Evolutionary conservation across 345 rosid genomes (phyloP), one percentile per base, ranked within the genome.

Genomic region (Pseudoturritis turrita): DNA sequence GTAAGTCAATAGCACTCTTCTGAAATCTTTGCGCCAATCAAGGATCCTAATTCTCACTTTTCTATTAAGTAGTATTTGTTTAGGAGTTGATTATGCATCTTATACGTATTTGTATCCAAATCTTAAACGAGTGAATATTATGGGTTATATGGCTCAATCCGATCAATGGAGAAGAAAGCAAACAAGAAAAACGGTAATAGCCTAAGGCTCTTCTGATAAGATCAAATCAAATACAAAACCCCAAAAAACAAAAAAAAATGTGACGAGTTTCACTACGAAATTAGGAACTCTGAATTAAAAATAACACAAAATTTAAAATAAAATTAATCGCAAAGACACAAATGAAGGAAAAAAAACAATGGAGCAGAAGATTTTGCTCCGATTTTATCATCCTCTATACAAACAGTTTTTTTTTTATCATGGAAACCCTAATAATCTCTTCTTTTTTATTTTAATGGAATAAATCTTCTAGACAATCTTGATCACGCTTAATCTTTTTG

Each of bases 311-410:
- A 55, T 33, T 31, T n/a, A 39, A 60, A 73, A 56, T 73, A 65
- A 73, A 73, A 73, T 56, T 73, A 73, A 73, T 73, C n/a, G 47
- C 47, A 50, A 61, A 26, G 35, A 62, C 62, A 71, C 54, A 70
- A 73, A 45, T 46, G 71, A 23, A 65, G 77, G 71, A 23, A 65
- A 71, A 54, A 36, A 73, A 73, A 73, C 77, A 73, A 10, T 56
- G 52, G 77, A 73, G 72, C 77, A 65, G 72, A 73, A 73, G 77
- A 73, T 73, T 72, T 57, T 73, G 67, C 77, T 73, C 77, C 66
- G 70, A 73, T 23, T 73, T 51, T 36, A 73, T 55, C 71, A 49
- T 73, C 66, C 65, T 73, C 78, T 74, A 74, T 67, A 74, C 73
- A 74, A 46, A 65, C 72, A 33, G 17, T 57, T 43, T 43, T 31